Conservation (phyloP, 768 basidiomycete species). For the Amanita rubescens region DNA sequence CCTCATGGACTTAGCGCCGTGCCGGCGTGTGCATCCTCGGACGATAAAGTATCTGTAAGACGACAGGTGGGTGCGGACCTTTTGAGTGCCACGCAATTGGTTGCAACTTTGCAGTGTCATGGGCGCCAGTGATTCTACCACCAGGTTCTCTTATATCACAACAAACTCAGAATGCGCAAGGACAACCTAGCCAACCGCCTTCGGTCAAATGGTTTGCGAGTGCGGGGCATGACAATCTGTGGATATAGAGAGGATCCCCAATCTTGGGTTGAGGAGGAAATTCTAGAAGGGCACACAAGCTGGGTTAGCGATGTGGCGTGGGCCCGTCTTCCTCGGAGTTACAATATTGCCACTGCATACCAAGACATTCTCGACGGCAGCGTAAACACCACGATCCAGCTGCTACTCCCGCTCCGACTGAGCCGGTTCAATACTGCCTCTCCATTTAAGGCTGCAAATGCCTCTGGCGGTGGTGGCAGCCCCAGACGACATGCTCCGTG, state of each 20-base stretch:
- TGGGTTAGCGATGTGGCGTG: constrained; percentile 99
- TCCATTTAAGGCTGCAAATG: too few species aligned
- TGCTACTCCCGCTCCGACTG: too few species aligned
- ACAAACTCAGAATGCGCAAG: constrained; percentile 33
- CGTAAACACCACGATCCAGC: too few species aligned
- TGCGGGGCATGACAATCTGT: constrained; percentile 98
- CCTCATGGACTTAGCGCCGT: constrained; percentile 97
- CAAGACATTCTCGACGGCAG: too few species aligned
- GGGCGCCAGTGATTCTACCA: constrained; percentile 88
- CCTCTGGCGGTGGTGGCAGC: too few species aligned
- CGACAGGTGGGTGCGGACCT: constrained; percentile 95
- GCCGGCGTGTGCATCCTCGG: constrained; percentile 93
- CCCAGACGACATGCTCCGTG: too few species aligned
- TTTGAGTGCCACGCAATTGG: constrained; percentile 95
- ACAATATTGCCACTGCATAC: constrained; percentile 93
- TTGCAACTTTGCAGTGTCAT: constrained; percentile 95
- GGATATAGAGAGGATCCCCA: constrained; percentile 80
- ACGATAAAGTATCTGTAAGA: constrained; percentile 98
- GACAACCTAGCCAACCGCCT: constrained; percentile 36
- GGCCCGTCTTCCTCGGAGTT: constrained; percentile 91
- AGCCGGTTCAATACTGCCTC: too few species aligned
- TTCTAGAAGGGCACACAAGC: constrained; percentile 86
- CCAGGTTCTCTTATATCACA: constrained; percentile 76
- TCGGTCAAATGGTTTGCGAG: constrained; percentile 89
- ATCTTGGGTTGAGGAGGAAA: constrained; percentile 88